Conservation (phyloP, 371 early-diverging fungal genomes). For the Amoeboaphelidium protococcarum region DNA sequence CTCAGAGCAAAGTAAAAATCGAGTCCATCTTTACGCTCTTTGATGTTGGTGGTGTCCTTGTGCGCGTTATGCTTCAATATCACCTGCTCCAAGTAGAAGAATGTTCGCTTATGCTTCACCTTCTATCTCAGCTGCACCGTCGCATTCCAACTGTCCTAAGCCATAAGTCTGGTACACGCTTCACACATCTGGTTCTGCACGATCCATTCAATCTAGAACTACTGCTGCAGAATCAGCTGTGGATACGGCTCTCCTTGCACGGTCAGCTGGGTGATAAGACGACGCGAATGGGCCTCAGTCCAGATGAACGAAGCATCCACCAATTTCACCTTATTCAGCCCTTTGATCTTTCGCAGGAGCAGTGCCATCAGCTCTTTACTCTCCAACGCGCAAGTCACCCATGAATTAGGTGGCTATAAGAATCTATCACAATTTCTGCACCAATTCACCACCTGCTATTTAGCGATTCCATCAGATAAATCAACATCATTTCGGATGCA, state of each 20-base stretch:
- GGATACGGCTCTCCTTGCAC: conserved; percentile 92
- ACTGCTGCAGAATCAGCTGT: conserved; percentile 78
- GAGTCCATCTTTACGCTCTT: conserved; percentile 87
- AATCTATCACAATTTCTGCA: conserved; percentile 95
- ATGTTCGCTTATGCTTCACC: conserved; percentile 82
- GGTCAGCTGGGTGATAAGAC: conserved; percentile 86
- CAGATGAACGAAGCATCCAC: conserved; percentile 95
- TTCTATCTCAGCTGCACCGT: conserved; percentile 97
- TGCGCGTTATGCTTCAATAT: conserved; percentile 94
- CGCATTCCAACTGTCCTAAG: conserved; percentile 97
- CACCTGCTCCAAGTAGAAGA: conserved; percentile 92
- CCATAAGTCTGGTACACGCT: conserved; percentile 90
- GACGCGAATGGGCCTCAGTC: conserved; percentile 93
- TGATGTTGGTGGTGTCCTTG: conserved; percentile 89
- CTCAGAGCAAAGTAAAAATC: conserved; percentile 93
- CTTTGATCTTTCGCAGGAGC: conserved; percentile 76
- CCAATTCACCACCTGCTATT: conserved; percentile 70
- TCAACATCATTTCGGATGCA: conserved; percentile 89
- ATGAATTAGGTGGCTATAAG: conserved; percentile 76
- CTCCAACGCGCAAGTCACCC: conserved; percentile 74
- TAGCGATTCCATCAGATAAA: conserved; percentile 92
- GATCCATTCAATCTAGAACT: conserved; percentile 80
- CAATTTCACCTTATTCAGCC: conserved; percentile 67
- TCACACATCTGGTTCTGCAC: conserved; percentile 85
- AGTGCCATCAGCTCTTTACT: conserved; percentile 77